Evolutionary conservation across 2,329 filamentous ascomycete genomes (phyloP).

Genomic region (Penicillium griseofulvum): DNA sequence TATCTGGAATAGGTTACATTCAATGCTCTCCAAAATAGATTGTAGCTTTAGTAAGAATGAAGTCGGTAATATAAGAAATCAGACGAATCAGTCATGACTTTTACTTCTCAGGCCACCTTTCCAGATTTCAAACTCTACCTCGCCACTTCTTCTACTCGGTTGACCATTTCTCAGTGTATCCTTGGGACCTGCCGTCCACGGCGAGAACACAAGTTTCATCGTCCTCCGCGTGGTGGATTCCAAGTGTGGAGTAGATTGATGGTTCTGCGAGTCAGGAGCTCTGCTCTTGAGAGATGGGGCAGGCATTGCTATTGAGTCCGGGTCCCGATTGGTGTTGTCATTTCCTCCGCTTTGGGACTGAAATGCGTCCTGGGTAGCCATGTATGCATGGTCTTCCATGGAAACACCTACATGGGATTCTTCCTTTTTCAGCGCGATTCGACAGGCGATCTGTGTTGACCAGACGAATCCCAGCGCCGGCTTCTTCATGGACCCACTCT

Average conservation of each 20-base stretch:
- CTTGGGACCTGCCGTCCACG: conserved; percentile 62
- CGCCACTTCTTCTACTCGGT: conserved; percentile 12
- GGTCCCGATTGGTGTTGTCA: neutral
- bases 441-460: conserved; percentile 82
- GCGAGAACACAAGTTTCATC: conserved; percentile 87
- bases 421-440: conserved; percentile 75
- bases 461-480: conserved; percentile 85
- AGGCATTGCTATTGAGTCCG: conserved; percentile 6
- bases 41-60: neutral
- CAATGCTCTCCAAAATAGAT: neutral
- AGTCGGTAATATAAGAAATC: neutral
- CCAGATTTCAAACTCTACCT: conserved; percentile 71
- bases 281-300: neutral
- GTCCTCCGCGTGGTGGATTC: conserved; percentile 58
- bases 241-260: neutral
- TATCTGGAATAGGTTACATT: neutral
- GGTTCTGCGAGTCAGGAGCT: neutral
- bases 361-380: neutral
- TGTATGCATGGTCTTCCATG: conserved; percentile 3
- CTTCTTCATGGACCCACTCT: conserved; percentile 61
- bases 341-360: neutral
- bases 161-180: conserved; percentile 49
- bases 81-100: neutral
- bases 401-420: conserved; percentile 48
- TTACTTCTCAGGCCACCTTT: conserved; percentile 54